Conservation (phyloP, 352 stramenopile genomes). For the Thalassiosira hispida region DNA sequence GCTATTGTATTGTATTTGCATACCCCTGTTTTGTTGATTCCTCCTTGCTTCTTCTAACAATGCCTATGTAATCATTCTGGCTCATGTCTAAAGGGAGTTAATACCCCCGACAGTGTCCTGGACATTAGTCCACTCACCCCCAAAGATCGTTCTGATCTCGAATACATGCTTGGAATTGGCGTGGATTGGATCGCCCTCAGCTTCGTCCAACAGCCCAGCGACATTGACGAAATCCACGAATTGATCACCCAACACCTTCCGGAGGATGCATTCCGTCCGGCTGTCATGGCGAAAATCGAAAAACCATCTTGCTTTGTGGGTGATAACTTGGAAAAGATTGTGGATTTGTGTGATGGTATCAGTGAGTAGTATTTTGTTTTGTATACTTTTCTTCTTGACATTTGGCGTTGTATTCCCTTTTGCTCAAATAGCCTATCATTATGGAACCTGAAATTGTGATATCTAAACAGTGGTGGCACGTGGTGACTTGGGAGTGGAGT, state of each 20-base stretch:
- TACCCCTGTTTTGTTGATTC: not conserved
- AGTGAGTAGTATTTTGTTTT: slow-evolving; percentile 9
- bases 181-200: slow-evolving; percentile 98
- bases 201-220: slow-evolving; percentile 95
- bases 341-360: slow-evolving; percentile 94
- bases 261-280: slow-evolving; percentile 81
- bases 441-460: not conserved
- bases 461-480: slow-evolving; percentile 87
- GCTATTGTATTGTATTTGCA: not conserved
- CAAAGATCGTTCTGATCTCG: slow-evolving; percentile 88
- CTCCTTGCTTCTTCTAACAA: slow-evolving; percentile 2
- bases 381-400: not conserved
- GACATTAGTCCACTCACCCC: slow-evolving; percentile 88
- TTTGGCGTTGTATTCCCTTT: not conserved
- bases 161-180: slow-evolving; percentile 94
- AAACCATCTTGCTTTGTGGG: slow-evolving; percentile 94
- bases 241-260: slow-evolving; percentile 83
- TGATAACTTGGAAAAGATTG: slow-evolving; percentile 92
- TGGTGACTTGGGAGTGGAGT: slow-evolving; percentile 97
- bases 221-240: slow-evolving; percentile 95
- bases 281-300: slow-evolving; percentile 98
- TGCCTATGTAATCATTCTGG: not conserved
- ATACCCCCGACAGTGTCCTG: slow-evolving; percentile 88
- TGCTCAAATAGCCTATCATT: not conserved
- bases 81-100: slow-evolving; percentile 81